These are phyloP conservation scores for Posidonia australis DNA, from an alignment of 106 monocot species.

Conservation along the genomic window DNA sequence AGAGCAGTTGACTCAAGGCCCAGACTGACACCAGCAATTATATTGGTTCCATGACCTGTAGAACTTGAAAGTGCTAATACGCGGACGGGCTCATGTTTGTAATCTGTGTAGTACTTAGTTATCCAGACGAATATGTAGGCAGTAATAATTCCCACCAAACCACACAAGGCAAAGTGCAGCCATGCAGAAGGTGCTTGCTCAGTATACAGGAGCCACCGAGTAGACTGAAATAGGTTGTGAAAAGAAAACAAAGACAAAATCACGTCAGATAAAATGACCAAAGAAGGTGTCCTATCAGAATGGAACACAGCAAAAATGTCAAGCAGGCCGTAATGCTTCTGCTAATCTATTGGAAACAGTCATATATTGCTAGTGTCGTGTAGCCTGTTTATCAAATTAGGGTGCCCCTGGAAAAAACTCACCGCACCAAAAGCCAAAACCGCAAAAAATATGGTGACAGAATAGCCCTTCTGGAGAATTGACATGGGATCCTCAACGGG, in stretches of 20 bases:
- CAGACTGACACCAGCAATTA: constrained; percentile 91
- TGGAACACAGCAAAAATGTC: constrained; percentile 1
- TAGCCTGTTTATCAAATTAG: not conserved
- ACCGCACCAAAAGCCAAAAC: constrained; percentile 84
- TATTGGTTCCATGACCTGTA: constrained; percentile 98
- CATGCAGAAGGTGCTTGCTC: constrained; percentile 96
- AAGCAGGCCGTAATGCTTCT: not conserved
- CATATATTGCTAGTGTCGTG: too few relatives aligned
- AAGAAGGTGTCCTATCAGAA: not conserved
- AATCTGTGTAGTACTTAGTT: constrained; percentile 98
- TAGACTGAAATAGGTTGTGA: constrained; percentile 63
- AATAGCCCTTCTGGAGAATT: constrained; percentile 95
- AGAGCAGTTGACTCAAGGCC: constrained; percentile 95
- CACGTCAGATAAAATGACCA: not conserved
- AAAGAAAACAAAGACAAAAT: not conserved
- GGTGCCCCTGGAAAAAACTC: constrained; percentile 20
- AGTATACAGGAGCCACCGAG: constrained; percentile 91
- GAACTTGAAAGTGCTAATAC: constrained; percentile 75
- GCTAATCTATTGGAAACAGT: not conserved
- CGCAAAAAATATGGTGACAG: constrained; percentile 77
- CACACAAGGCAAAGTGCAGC: constrained; percentile 90
- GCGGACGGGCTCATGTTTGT: constrained; percentile 90
- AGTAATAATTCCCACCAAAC: constrained; percentile 89
- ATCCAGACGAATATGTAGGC: constrained; percentile 92
- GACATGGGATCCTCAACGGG: constrained; percentile 85